These are phyloP conservation scores for Globisporangium barbulae DNA, from an alignment of 352 stramenopile genomes.

Conservation along the genomic window DNA sequence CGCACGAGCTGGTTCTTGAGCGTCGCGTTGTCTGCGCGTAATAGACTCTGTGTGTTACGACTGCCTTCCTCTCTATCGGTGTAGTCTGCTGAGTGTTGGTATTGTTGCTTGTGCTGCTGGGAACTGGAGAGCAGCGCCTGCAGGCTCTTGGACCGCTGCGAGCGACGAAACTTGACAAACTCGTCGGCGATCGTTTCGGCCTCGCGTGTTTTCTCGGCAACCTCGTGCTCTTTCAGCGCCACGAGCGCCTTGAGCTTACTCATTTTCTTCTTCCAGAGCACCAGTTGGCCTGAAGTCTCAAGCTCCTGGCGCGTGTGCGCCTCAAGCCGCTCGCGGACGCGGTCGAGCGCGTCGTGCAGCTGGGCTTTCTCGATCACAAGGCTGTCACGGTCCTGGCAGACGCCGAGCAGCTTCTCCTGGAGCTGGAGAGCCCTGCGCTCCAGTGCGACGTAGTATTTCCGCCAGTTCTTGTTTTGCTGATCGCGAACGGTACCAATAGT, in stretches of 20 bases:
- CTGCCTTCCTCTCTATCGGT: not conserved
- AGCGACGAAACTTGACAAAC: slow-evolving; percentile 27
- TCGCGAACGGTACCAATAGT: not conserved
- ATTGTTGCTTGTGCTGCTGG: not conserved
- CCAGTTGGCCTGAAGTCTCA: slow-evolving; percentile 33
- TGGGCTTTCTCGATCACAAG: slow-evolving; percentile 26
- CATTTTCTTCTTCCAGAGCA: slow-evolving; percentile 56
- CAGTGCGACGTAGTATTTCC: slow-evolving; percentile 63
- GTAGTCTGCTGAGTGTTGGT: not conserved
- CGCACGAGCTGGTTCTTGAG: slow-evolving; percentile 64
- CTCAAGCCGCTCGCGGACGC: slow-evolving; percentile 24
- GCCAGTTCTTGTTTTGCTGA: slow-evolving; percentile 69
- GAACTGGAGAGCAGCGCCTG: slow-evolving; percentile 24
- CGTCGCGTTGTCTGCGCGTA: slow-evolving; percentile 43
- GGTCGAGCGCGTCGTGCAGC: slow-evolving; percentile 20
- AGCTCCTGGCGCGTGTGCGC: slow-evolving; percentile 23
- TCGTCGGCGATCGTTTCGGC: slow-evolving; percentile 24
- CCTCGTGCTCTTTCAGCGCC: slow-evolving; percentile 35
- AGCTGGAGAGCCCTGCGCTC: slow-evolving; percentile 37
- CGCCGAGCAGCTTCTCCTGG: slow-evolving; percentile 30
- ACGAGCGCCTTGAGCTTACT: slow-evolving; percentile 43
- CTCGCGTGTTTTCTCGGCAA: slow-evolving; percentile 30
- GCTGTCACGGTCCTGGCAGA: slow-evolving; percentile 31
- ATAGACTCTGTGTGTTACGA: slow-evolving; percentile 23
- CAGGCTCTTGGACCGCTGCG: slow-evolving; percentile 35